Percentiles rank a stretch among this genome's conserved stretches.
phyloP scores from a whole-genome alignment of 257 asterid genomes.

The Nicotiana noctiflora region DNA sequence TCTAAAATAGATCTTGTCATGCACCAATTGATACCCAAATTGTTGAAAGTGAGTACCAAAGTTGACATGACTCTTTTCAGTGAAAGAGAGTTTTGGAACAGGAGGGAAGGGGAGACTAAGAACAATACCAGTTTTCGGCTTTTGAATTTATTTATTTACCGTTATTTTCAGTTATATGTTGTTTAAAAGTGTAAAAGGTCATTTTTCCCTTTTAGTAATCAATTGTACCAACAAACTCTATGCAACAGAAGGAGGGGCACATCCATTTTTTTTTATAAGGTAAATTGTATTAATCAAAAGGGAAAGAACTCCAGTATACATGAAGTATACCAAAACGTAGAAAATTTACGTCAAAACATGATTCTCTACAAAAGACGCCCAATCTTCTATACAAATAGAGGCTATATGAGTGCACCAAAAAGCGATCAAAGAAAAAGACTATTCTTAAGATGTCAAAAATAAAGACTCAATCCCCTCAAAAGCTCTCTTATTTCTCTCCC shows the following conservation, averaged over 20 bases:
- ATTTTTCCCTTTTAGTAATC: neutral
- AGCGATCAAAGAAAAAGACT: too few relatives aligned
- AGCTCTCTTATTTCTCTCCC: too few relatives aligned
- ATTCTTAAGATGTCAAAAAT: too few relatives aligned
- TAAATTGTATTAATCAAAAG: too few relatives aligned
- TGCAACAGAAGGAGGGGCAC: neutral
- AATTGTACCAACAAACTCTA: neutral
- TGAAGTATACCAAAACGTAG: too few relatives aligned
- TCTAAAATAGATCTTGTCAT: neutral
- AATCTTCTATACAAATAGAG: too few relatives aligned
- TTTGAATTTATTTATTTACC: neutral
- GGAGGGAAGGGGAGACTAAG: neutral
- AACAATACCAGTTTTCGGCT: neutral
- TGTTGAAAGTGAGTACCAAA: neutral
- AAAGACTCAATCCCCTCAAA: too few relatives aligned
- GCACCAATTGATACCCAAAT: neutral
- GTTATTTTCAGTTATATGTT: neutral
- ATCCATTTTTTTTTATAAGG: too few relatives aligned
- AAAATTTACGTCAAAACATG: too few relatives aligned
- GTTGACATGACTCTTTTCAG: neutral
- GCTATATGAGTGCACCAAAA: too few relatives aligned
- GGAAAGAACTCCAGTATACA: too few relatives aligned
- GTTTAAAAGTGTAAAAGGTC: neutral
- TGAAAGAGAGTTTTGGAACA: neutral
- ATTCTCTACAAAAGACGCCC: too few relatives aligned